Conservation (phyloP, 1,284 basidiomycete species). For the Ceratobasidium sp. region DNA sequence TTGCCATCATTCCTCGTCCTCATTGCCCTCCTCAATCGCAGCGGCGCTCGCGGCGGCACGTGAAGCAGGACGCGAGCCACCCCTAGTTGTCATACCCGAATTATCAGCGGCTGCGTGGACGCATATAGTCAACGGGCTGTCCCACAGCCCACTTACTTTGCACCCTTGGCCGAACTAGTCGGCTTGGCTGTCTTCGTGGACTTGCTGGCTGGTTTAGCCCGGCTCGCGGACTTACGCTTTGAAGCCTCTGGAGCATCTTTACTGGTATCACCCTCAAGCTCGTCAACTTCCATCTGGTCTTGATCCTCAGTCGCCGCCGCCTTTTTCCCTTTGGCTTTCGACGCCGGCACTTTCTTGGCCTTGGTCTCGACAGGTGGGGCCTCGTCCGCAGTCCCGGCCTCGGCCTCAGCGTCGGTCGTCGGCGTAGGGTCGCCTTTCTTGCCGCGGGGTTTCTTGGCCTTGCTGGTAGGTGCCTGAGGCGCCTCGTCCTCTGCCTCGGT, state of each 20-base stretch:
- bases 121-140: constrained; percentile 5
- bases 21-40: background rate
- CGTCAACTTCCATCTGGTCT: constrained; percentile 41
- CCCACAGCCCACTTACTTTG: constrained; percentile 17
- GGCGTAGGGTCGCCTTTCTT: background rate
- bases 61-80: constrained; percentile 11
- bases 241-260: constrained; percentile 11
- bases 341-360: constrained; percentile 14
- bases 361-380: background rate
- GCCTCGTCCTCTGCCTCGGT: background rate
- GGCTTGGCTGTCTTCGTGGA: constrained; percentile 15
- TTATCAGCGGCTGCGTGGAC: background rate
- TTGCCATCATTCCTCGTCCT: background rate
- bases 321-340: constrained; percentile 31
- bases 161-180: background rate
- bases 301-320: background rate
- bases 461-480: background rate
- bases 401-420: background rate
- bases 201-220: constrained; percentile 39
- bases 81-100: background rate
- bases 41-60: background rate
- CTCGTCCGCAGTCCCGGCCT: background rate
- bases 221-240: constrained; percentile 34
- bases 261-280: constrained; percentile 1
- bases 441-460: background rate